Percentiles rank a stretch among this genome's conserved stretches.
These are phyloP conservation scores for Leishmania braziliensis DNA, from an alignment of 208 protist species.

Conservation along the genomic window DNA sequence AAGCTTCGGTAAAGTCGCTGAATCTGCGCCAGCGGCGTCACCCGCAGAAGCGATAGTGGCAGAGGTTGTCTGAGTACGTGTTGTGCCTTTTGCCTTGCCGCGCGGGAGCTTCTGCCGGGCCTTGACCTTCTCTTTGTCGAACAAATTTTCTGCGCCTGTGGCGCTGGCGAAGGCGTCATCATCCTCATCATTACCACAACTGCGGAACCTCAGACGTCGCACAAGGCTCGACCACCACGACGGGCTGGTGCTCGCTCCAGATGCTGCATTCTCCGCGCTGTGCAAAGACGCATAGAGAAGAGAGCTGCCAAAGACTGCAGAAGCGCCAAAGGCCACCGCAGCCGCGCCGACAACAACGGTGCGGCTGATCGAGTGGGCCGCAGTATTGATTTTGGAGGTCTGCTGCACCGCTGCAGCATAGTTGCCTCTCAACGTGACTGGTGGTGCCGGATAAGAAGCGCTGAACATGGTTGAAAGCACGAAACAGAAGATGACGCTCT, in stretches of 20 bases:
- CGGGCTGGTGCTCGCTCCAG: not conserved
- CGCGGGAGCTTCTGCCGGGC: constrained; percentile 14
- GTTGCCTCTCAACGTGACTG: constrained; percentile 2
- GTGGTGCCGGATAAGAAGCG: not conserved
- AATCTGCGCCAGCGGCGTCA: not conserved
- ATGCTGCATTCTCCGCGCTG: not conserved
- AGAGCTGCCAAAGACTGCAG: constrained; percentile 14
- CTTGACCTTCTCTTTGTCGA: constrained; percentile 25
- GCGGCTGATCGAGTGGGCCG: not conserved
- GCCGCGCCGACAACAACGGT: not conserved
- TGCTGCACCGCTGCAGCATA: constrained; percentile 5
- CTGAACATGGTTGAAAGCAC: constrained; percentile 19
- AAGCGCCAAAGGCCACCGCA: constrained; percentile 16
- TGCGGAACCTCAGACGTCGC: not conserved
- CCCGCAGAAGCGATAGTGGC: not conserved
- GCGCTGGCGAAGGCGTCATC: constrained; percentile 52
- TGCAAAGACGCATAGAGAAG: constrained; percentile 11
- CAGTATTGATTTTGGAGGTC: not conserved
- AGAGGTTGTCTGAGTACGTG: not conserved
- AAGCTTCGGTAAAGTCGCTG: not conserved
- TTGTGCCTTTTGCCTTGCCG: not conserved
- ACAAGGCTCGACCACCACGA: constrained; percentile 22
- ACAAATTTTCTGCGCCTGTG: constrained; percentile 40
- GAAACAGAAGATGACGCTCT: not conserved
- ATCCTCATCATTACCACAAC: constrained; percentile 32